Percentiles rank a stretch among this genome's conserved stretches.
These are phyloP conservation scores for Orbilia quercus DNA, from an alignment of 2,329 filamentous ascomycete species.

Conservation along the genomic window DNA sequence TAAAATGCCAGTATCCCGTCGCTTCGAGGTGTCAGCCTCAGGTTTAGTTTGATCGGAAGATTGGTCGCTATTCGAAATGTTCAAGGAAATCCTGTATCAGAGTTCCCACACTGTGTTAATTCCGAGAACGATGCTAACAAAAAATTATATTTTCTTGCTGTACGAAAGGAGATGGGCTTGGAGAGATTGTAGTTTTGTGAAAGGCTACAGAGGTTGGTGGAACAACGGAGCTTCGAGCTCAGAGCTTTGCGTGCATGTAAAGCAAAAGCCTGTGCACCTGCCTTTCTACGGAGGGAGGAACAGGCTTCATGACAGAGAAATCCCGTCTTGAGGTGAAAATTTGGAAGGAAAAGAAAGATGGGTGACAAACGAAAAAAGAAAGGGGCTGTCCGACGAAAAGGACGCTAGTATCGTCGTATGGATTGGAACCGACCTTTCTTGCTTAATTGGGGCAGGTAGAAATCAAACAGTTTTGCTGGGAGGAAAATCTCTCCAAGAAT, in stretches of 20 bases:
- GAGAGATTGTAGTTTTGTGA: not conserved
- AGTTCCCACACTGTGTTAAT: not conserved
- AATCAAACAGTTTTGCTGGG: conserved; percentile 14
- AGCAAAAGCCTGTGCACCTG: conserved; percentile 5
- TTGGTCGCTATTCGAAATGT: not conserved
- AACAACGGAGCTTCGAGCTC: conserved; percentile 15
- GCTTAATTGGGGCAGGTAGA: conserved; percentile 20
- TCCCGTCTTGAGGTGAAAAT: conserved; percentile 21
- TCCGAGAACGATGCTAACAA: no score
- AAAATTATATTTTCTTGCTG: not conserved
- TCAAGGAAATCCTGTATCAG: not conserved
- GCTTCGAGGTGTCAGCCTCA: conserved; percentile 36
- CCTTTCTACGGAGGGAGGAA: conserved; percentile 8
- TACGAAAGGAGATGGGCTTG: not conserved
- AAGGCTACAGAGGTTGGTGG: conserved; percentile 25
- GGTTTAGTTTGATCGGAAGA: conserved; percentile 33
- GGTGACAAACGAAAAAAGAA: conserved; percentile 21
- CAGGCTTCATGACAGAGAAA: not conserved
- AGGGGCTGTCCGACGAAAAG: conserved; percentile 16
- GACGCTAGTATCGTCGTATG: conserved; percentile 29
- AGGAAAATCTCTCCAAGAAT: conserved; percentile 2
- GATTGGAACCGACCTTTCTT: conserved; percentile 30
- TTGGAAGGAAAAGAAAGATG: conserved; percentile 22
- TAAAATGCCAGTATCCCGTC: conserved; percentile 20
- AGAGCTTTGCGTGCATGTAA: not conserved